A percentile compares a stretch with the other conserved stretches of the same genome.
Evolutionary conservation across 164 flowering plant genomes (phyloP).

Genomic region (Kingdonia uniflora): DNA sequence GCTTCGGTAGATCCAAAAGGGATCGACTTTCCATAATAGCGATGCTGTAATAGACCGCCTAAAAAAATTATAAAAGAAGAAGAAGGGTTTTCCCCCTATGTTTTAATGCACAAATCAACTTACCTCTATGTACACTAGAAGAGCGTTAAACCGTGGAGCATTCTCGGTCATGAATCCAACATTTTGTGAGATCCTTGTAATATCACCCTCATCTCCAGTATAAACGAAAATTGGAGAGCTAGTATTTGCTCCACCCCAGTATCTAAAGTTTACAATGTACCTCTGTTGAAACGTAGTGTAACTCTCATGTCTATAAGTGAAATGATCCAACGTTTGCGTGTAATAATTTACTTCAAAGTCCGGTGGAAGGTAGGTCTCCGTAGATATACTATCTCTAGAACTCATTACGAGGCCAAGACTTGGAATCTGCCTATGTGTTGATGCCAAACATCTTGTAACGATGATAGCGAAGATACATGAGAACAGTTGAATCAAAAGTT

Average conservation of each 20-base stretch:
- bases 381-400: not conserved
- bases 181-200: not conserved
- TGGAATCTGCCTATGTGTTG: not conserved
- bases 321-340: conserved; percentile 26
- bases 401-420: not conserved
- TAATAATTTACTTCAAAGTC: conserved; percentile 3
- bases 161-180: conserved; percentile 5
- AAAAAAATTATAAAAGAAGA: not conserved
- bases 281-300: conserved; percentile 19
- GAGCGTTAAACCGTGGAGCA: conserved; percentile 16
- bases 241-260: conserved; percentile 25
- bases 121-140: conserved; percentile 18
- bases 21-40: conserved; percentile 52
- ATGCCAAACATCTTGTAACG: not conserved
- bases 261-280: conserved; percentile 14
- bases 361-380: not conserved
- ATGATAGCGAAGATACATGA: not conserved
- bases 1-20: conserved; percentile 40
- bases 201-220: conserved; percentile 14
- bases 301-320: conserved; percentile 22
- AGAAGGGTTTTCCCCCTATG: not conserved
- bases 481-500: not conserved
- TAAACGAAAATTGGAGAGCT: conserved; percentile 25
- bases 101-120: not conserved
- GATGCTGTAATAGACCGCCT: conserved; percentile 30